These are phyloP conservation scores for Penicillium flavigenum DNA, from an alignment of 495 filamentous ascomycete genomes.

Conservation along the genomic window DNA sequence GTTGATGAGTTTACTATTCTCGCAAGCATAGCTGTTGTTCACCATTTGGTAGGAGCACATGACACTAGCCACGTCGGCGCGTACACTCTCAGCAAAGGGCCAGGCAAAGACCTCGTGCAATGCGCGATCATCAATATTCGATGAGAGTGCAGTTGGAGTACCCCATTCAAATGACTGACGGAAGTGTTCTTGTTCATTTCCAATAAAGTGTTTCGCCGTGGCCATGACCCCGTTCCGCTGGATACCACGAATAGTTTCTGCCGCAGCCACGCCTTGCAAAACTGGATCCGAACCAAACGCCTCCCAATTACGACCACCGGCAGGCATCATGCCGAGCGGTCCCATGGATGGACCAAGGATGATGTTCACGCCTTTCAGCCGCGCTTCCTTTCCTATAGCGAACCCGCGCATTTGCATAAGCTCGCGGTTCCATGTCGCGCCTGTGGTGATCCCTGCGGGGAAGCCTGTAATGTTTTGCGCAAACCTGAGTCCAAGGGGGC, in stretches of 20 bases:
- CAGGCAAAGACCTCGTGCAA: slow-evolving; percentile 85
- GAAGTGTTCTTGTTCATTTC: slow-evolving; percentile 89
- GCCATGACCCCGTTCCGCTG: slow-evolving; percentile 80
- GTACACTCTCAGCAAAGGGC: slow-evolving; percentile 85
- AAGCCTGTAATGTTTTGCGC: slow-evolving; percentile 75
- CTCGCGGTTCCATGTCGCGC: slow-evolving; percentile 82
- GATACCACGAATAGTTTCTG: slow-evolving; percentile 72
- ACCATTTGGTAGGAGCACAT: slow-evolving; percentile 92
- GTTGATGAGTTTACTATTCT: slow-evolving; percentile 89
- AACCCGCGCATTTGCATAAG: slow-evolving; percentile 70
- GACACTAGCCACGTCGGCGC: slow-evolving; percentile 80
- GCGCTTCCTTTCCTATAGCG: slow-evolving; percentile 68
- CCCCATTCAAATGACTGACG: slow-evolving; percentile 74
- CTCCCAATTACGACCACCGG: slow-evolving; percentile 91
- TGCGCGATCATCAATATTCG: slow-evolving; percentile 79
- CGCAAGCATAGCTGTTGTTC: slow-evolving; percentile 88
- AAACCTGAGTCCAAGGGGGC: slow-evolving; percentile 78
- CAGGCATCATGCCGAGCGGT: slow-evolving; percentile 75
- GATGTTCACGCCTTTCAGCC: slow-evolving; percentile 70
- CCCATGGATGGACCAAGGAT: slow-evolving; percentile 76
- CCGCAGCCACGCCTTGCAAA: slow-evolving; percentile 64
- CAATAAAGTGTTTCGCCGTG: slow-evolving; percentile 77
- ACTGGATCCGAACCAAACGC: slow-evolving; percentile 79
- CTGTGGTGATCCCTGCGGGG: slow-evolving; percentile 81
- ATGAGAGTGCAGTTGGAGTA: slow-evolving; percentile 68